Conservation (phyloP, 2,329 filamentous ascomycete species). For the Periconia sp. region DNA sequence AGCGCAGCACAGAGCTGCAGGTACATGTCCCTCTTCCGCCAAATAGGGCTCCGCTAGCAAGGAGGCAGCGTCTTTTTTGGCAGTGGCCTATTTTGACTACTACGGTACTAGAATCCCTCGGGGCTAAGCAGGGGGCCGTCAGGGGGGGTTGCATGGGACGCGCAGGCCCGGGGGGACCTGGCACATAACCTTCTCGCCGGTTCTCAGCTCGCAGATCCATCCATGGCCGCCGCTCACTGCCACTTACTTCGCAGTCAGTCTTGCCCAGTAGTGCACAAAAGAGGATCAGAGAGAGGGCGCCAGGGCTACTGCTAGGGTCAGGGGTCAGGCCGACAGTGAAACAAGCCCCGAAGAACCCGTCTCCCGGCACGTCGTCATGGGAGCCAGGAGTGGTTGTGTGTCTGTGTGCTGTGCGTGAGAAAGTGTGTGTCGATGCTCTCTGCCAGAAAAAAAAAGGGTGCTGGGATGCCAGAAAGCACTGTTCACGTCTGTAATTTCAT, state of each 20-base stretch:
- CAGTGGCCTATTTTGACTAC: no score
- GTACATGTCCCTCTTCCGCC: no score
- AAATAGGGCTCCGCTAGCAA: no score
- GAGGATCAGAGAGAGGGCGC: not conserved
- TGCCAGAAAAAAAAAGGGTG: slow-evolving; percentile 6
- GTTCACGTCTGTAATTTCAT: slow-evolving; percentile 37
- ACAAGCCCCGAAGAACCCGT: slow-evolving; percentile 41
- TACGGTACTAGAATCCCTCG: no score
- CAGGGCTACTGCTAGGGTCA: slow-evolving; percentile 24
- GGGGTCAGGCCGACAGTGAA: slow-evolving; percentile 25
- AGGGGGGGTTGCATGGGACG: not conserved
- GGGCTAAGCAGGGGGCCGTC: no score
- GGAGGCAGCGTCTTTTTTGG: no score
- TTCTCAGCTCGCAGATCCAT: slow-evolving; percentile 18
- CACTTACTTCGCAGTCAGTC: no score
- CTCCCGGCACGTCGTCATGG: slow-evolving; percentile 43
- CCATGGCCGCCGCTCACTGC: slow-evolving; percentile 15
- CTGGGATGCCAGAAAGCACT: slow-evolving; percentile 37
- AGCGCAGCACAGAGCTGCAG: no score
- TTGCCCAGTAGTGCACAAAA: not conserved
- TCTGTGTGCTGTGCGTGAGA: not conserved
- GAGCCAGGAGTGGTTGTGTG: slow-evolving; percentile 17
- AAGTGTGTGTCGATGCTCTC: not conserved
- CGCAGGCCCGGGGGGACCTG: slow-evolving; percentile 10
- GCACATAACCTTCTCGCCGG: slow-evolving; percentile 12